Evolutionary conservation across 1,139 yeast species (phyloP).

Genomic region (Pichia sp.): DNA sequence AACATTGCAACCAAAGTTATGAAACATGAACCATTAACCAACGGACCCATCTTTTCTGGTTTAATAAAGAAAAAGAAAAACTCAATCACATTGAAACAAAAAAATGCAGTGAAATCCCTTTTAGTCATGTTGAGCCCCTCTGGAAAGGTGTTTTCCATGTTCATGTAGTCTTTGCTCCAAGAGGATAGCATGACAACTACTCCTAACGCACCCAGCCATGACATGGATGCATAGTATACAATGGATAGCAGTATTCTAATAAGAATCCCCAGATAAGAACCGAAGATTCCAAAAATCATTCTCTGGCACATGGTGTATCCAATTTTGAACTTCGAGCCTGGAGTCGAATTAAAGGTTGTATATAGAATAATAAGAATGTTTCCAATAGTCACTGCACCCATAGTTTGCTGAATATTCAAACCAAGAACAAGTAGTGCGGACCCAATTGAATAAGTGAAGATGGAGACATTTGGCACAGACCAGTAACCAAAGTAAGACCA

Average conservation of each 20-base stretch:
- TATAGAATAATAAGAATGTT: slow-evolving; percentile 39
- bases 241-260: slow-evolving; percentile 36
- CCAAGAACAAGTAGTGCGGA: background rate
- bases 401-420: slow-evolving; percentile 33
- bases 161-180: slow-evolving; percentile 31
- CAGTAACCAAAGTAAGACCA: slow-evolving; percentile 35
- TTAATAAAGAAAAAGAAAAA: slow-evolving; percentile 18
- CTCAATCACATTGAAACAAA: slow-evolving; percentile 32
- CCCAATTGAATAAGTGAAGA: slow-evolving; percentile 23
- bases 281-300: slow-evolving; percentile 43
- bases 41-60: slow-evolving; percentile 29
- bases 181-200: slow-evolving; percentile 33
- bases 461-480: slow-evolving; percentile 23
- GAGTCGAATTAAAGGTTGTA: slow-evolving; percentile 41
- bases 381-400: slow-evolving; percentile 40
- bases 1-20: slow-evolving; percentile 33
- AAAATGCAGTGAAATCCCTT: slow-evolving; percentile 34
- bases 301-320: slow-evolving; percentile 46
- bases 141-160: slow-evolving; percentile 36
- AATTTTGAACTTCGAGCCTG: slow-evolving; percentile 44
- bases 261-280: slow-evolving; percentile 34
- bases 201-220: slow-evolving; percentile 38
- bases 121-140: slow-evolving; percentile 35
- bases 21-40: slow-evolving; percentile 31
- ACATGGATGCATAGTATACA: slow-evolving; percentile 38